Conservation (phyloP, 805 yeast genomes). For the Barnettozyma botsteinii region DNA sequence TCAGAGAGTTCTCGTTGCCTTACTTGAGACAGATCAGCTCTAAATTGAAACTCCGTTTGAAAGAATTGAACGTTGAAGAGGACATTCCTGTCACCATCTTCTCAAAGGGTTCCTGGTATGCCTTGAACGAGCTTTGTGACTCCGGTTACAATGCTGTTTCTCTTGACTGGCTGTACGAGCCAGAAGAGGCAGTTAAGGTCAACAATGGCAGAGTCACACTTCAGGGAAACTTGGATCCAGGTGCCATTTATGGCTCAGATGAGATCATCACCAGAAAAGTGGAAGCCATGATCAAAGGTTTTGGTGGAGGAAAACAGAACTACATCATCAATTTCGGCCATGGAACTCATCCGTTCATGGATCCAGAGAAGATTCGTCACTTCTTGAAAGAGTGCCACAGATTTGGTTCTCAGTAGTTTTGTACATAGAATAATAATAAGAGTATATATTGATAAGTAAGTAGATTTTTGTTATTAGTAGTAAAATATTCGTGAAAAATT, state of each 20-base stretch:
- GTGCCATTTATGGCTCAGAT: slow-evolving; percentile 84
- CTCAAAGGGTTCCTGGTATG: slow-evolving; percentile 97
- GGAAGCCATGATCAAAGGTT: slow-evolving; percentile 80
- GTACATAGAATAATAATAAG: background rate
- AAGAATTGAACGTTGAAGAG: slow-evolving; percentile 65
- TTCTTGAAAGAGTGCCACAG: slow-evolving; percentile 86
- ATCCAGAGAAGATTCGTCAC: slow-evolving; percentile 80
- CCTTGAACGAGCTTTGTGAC: slow-evolving; percentile 76
- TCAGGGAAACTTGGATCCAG: slow-evolving; percentile 97
- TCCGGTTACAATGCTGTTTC: slow-evolving; percentile 85
- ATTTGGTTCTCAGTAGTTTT: slow-evolving; percentile 45
- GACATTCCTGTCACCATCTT: slow-evolving; percentile 82
- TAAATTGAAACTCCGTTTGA: slow-evolving; percentile 61
- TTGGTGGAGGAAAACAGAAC: slow-evolving; percentile 89
- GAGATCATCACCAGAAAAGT: slow-evolving; percentile 78
- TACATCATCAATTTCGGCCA: slow-evolving; percentile 96
- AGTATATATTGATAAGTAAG: too few relatives aligned
- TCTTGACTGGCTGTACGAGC: slow-evolving; percentile 86
- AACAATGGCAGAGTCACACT: slow-evolving; percentile 72
- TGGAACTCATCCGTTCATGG: slow-evolving; percentile 97
- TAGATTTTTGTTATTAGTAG: too few relatives aligned
- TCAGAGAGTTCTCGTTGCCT: slow-evolving; percentile 83
- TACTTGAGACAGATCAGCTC: slow-evolving; percentile 72
- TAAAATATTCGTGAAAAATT: too few relatives aligned
- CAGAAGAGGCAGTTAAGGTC: slow-evolving; percentile 74